A percentile compares a stretch with the other conserved stretches of the same genome.
phyloP scores from a whole-genome alignment of 1,139 yeast species.

The Saccharomyces hybrid region DNA sequence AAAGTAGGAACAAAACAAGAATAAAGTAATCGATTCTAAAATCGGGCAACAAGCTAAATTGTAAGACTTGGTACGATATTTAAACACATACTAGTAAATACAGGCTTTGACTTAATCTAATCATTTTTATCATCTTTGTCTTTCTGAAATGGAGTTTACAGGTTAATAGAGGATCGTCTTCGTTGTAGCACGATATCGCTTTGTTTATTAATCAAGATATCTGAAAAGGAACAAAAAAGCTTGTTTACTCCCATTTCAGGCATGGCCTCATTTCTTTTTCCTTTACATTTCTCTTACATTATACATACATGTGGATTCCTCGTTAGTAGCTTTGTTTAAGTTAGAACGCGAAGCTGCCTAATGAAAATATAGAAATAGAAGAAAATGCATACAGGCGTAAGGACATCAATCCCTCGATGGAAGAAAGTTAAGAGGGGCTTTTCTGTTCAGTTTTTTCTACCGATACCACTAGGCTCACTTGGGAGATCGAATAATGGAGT shows the following conservation, averaged over 20 bases:
- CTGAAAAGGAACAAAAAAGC: not conserved
- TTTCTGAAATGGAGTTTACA: not conserved
- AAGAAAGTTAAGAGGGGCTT: not conserved
- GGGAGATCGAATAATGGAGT: conserved; percentile 7
- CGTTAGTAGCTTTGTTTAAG: not conserved
- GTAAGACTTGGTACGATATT: not conserved
- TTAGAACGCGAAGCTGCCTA: not conserved
- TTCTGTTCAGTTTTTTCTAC: not conserved
- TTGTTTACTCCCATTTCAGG: not conserved
- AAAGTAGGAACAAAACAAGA: not conserved
- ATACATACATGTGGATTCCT: not conserved
- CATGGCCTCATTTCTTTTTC: not conserved
- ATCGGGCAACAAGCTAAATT: not conserved
- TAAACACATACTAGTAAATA: not conserved
- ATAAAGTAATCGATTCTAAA: not conserved
- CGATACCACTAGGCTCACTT: not conserved
- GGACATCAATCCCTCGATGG: not conserved
- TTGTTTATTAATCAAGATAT: not conserved
- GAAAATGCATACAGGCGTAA: not conserved
- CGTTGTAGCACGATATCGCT: not conserved
- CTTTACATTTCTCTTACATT: not conserved
- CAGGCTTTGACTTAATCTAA: not conserved
- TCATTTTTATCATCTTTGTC: too few species aligned
- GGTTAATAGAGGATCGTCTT: not conserved
- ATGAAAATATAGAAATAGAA: not conserved